These are phyloP conservation scores for Calendula officinalis DNA, from an alignment of 129 eudicot genomes.

Conservation along the genomic window DNA sequence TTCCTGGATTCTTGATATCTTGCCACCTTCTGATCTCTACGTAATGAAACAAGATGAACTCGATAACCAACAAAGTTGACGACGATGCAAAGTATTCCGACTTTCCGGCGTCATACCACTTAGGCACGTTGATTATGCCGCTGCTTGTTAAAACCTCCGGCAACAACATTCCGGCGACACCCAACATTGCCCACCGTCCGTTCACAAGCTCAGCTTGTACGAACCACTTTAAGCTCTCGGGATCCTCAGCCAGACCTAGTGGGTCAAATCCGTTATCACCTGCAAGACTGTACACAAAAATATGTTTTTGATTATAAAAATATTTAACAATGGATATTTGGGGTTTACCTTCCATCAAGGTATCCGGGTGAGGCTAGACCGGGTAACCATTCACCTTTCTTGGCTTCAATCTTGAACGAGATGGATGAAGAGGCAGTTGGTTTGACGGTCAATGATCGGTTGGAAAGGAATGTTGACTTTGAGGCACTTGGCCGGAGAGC, in stretches of 20 bases:
- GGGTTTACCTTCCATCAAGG: slow-evolving; percentile 68
- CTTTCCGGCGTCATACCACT: slow-evolving; percentile 89
- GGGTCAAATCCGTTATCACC: slow-evolving; percentile 98
- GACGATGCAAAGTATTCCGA: slow-evolving; percentile 82
- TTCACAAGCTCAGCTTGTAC: slow-evolving; percentile 90
- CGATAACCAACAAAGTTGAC: slow-evolving; percentile 89
- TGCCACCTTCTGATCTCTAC: slow-evolving; percentile 98
- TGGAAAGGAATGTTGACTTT: slow-evolving; percentile 45
- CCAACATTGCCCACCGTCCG: slow-evolving; percentile 94
- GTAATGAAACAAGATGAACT: slow-evolving; percentile 91
- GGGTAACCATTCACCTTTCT: slow-evolving; percentile 93
- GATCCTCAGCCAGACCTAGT: slow-evolving; percentile 83
- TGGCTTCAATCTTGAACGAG: slow-evolving; percentile 75
- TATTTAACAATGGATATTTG: neutral
- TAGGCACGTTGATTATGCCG: slow-evolving; percentile 65
- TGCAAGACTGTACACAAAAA: slow-evolving; percentile 56
- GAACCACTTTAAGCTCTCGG: slow-evolving; percentile 80
- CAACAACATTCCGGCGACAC: slow-evolving; percentile 94
- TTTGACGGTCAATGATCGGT: slow-evolving; percentile 44
- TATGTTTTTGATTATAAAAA: no score
- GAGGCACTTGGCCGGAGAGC: slow-evolving; percentile 55
- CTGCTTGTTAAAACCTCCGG: slow-evolving; percentile 77
- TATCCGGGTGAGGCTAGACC: slow-evolving; percentile 86
- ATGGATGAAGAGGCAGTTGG: slow-evolving; percentile 30
- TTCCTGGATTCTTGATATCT: slow-evolving; percentile 95